Evolutionary conservation across 805 yeast species (phyloP).

Genomic region (Starmerella stigmatis): DNA sequence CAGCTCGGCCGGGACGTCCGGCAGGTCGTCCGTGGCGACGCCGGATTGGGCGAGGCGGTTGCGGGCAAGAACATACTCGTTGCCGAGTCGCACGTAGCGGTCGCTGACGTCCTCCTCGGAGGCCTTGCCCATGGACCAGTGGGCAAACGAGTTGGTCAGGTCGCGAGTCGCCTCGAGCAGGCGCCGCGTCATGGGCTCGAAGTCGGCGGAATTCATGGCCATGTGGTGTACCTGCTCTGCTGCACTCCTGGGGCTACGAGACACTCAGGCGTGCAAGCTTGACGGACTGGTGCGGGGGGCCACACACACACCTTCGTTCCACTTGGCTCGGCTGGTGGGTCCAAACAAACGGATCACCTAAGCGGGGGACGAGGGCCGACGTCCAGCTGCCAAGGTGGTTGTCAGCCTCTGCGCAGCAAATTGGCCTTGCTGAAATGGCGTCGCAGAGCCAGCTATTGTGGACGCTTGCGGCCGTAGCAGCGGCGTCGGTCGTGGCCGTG

Average conservation of each 20-base stretch:
- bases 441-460: background rate
- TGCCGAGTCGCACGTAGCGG: constrained; percentile 83
- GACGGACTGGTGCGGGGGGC: too few species aligned
- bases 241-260: too few species aligned
- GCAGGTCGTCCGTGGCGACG: constrained; percentile 64
- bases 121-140: constrained; percentile 79
- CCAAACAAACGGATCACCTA: too few species aligned
- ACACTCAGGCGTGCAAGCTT: too few species aligned
- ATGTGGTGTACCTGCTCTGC: too few species aligned
- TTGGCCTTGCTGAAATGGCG: background rate
- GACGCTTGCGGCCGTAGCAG: background rate
- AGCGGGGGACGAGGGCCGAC: too few species aligned
- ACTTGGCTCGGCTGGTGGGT: too few species aligned
- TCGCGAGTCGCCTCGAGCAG: constrained; percentile 82
- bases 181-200: constrained; percentile 41
- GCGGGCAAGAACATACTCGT: constrained; percentile 80
- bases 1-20: constrained; percentile 79
- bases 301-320: too few species aligned
- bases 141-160: constrained; percentile 63
- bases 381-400: too few species aligned
- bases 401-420: too few species aligned
- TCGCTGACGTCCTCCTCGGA: constrained; percentile 78
- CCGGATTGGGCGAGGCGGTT: constrained; percentile 71
- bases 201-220: constrained; percentile 14
- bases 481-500: background rate